Base-by-base conservation (phyloP, 192 early-diverging fungal genomes). In the Umbelopsis vinacea region DNA sequence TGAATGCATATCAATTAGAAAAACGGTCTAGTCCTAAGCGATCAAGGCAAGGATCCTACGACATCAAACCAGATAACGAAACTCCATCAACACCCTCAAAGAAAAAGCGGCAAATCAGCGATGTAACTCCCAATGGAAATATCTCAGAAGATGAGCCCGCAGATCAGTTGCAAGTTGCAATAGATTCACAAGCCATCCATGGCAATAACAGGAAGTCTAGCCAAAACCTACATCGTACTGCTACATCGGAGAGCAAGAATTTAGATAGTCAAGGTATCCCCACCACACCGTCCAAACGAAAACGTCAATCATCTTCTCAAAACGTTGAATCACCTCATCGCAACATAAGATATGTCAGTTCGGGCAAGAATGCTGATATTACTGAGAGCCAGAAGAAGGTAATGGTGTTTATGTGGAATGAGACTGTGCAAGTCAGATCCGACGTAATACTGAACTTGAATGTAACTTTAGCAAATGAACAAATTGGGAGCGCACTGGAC, bases 1-100 rank as follows among this genome's bases (percentile, higher is more conserved):
- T 77, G n/a, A 86, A 86, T 68, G 78, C 81, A 6, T 88, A 80
- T 57, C 79, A 88, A 72, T 77, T 67, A 2, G 86, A 88, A 57
- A 83, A 54, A 23, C 48, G 33, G n/a, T 63, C 57, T 37, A 63
- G 57, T 37, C 57, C 57, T 7, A 63, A 63, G 29, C 57, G 57
- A 63, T 26, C 24, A 63, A 63, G 57, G n/a, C 57, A 35, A n/a
- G 57, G 33, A 3, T 63, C 57, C 8, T n/a, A 63, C 14, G 57
- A 63, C 23, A 63, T 7, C 10, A 35, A 12, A n/a, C 9, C 57
- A 63, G 33, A 63, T 37, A 35, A 35, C 26, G 33, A 26, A 14
- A n/a, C 57, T 37, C 57, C 57, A 29, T 63, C 57, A 6, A 63
- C 57, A 11, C 57, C 57, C 11, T 37, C 57, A 15, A 17, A 26